Evolutionary conservation across 1,139 yeast species (phyloP), one percentile per base, ranked within the genome.

Genomic region (Zygotorulaspora mrakii): DNA sequence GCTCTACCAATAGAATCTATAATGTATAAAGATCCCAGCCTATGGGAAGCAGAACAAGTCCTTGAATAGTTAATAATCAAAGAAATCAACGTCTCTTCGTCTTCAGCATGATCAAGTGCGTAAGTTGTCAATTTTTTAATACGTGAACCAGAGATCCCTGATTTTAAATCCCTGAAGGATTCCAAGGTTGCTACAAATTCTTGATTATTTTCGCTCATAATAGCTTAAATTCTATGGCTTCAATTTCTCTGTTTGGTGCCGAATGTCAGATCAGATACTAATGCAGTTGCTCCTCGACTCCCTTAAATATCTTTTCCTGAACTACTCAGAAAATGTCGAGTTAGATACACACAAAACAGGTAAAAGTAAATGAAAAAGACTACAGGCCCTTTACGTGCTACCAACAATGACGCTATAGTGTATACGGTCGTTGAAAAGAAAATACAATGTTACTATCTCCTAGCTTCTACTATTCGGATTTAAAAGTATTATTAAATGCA

Each of bases 131-230:
- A 71, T 57, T 80, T 82, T 62, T 86, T 85, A 62, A 91, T 91
- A 68, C 96, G 88, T 45, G 95, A 79, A 30, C 97, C 97, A 24
- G 96, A 88, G 42, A 91, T 94, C 45, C 98, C 97, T 18, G 96
- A 81, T 65, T 86, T 87, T 50, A 86, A 71, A 16, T 77, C 71
- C 46, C 82, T 76, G 49, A 89, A 73, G 60, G 89, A 94, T 54
- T 78, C 79, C 55, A 89, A 71, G 45, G 82, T 74, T 47, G 70
- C 65, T 64, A 82, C 84, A 64, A 86, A 85, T 54, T 79, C 80
- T 61, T 79, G 81, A 54, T 48, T 53, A 39, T 46, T 50, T 20
- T 24, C 27, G n/a, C 27, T 24, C 27, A 24, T 24, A 11, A 24
- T n/a, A n/a, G n/a, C n/a, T n/a, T n/a, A n/a, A n/a, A n/a, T n/a